phyloP scores from a whole-genome alignment of 139 green algal species.

The Closterium sp. region DNA sequence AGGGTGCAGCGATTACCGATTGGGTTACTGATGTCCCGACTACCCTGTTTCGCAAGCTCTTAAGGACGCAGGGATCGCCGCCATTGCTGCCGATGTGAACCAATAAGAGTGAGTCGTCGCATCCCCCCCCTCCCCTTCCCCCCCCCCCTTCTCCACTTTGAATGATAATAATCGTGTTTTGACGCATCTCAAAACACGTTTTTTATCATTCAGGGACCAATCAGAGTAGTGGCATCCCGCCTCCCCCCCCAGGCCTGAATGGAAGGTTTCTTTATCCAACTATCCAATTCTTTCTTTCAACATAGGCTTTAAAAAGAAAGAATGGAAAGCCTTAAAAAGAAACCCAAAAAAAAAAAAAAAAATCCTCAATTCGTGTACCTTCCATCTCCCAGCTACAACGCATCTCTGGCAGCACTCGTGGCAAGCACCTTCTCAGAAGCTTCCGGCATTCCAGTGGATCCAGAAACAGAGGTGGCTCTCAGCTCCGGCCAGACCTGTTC shows the following conservation, averaged over 20 bases:
- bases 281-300: no score
- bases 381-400: background rate
- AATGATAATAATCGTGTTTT: no score
- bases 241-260: no score
- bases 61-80: background rate
- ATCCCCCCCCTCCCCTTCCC: no score
- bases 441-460: background rate
- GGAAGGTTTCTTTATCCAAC: no score
- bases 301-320: no score
- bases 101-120: background rate
- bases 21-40: no score
- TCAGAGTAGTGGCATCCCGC: no score
- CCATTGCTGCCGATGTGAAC: background rate
- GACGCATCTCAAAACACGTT: background rate
- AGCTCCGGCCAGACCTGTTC: constrained; percentile 40
- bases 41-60: no score
- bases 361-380: background rate
- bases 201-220: no score
- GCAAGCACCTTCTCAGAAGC: background rate
- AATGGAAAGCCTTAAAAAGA: background rate
- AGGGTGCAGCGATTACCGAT: no score
- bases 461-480: constrained; percentile 12
- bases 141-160: no score
- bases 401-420: background rate
- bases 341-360: background rate